phyloP scores from a whole-genome alignment of 2,329 filamentous ascomycete genomes.

The Byssochlamys sp. region DNA sequence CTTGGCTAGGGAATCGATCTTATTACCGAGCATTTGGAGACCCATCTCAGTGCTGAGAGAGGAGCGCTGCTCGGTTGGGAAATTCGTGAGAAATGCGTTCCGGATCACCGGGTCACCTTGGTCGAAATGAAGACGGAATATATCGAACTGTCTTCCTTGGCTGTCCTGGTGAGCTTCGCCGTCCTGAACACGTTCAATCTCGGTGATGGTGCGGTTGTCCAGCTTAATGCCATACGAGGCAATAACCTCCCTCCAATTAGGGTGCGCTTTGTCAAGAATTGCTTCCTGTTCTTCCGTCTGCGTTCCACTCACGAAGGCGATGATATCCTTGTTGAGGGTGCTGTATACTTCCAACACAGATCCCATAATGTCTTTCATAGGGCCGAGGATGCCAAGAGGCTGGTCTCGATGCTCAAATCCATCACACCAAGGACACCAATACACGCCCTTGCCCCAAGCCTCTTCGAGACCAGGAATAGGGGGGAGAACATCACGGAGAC shows the following conservation, averaged over 20 bases:
- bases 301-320: constrained; percentile 53
- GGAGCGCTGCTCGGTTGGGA: constrained; percentile 40
- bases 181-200: constrained; percentile 39
- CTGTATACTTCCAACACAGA: constrained; percentile 42
- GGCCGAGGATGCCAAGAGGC: constrained; percentile 44
- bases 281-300: constrained; percentile 39
- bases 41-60: constrained; percentile 40
- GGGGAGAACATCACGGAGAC: constrained; percentile 48
- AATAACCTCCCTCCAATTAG: constrained; percentile 44
- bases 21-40: constrained; percentile 36
- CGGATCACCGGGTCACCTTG: constrained; percentile 39
- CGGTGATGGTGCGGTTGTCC: constrained; percentile 47
- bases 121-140: constrained; percentile 47
- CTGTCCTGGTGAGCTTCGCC: constrained; percentile 16
- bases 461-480: constrained; percentile 45
- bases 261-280: constrained; percentile 30
- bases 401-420: constrained; percentile 54
- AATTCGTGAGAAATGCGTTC: constrained; percentile 45
- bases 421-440: constrained; percentile 58
- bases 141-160: constrained; percentile 40
- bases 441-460: constrained; percentile 52
- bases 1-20: constrained; percentile 37
- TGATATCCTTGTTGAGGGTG: constrained; percentile 48
- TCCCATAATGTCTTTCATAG: constrained; percentile 36
- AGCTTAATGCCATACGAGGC: constrained; percentile 42